Percentiles rank a stretch among this genome's conserved stretches.
These are phyloP conservation scores for Effrenium voratum DNA, from an alignment of 73 alveolate genomes.

Conservation along the genomic window DNA sequence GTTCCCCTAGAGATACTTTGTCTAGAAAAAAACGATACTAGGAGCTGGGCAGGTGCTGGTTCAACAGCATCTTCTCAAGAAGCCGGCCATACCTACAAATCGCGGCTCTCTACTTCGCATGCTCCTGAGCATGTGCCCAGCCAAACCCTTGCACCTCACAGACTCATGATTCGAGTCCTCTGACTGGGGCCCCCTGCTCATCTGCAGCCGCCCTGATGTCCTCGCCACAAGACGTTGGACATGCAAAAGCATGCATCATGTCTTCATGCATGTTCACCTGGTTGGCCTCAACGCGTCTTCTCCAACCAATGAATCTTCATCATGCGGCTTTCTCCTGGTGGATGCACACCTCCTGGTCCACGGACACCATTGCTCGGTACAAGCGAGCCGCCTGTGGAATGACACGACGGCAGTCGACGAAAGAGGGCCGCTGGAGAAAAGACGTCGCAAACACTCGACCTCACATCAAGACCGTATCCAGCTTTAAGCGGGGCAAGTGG, in stretches of 20 bases:
- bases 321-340: too few relatives aligned
- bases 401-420: too few relatives aligned
- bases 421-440: too few relatives aligned
- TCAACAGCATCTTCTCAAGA: background rate
- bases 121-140: background rate
- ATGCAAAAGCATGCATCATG: background rate
- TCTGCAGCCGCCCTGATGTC: background rate
- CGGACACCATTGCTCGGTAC: slow-evolving; percentile 61
- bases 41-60: background rate
- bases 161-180: background rate
- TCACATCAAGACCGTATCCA: too few relatives aligned
- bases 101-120: too few relatives aligned
- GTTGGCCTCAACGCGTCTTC: too few relatives aligned
- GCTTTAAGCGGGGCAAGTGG: too few relatives aligned
- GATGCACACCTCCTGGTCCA: slow-evolving; percentile 32
- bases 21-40: too few relatives aligned
- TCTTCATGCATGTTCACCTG: too few relatives aligned
- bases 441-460: too few relatives aligned
- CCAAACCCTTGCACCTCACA: background rate
- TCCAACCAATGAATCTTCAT: too few relatives aligned
- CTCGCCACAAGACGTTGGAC: background rate
- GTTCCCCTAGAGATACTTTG: too few relatives aligned
- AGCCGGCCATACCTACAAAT: background rate
- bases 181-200: background rate
- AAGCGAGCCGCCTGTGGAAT: slow-evolving; percentile 40